Conservation (phyloP, 805 yeast species). For the Candida insectorum region DNA sequence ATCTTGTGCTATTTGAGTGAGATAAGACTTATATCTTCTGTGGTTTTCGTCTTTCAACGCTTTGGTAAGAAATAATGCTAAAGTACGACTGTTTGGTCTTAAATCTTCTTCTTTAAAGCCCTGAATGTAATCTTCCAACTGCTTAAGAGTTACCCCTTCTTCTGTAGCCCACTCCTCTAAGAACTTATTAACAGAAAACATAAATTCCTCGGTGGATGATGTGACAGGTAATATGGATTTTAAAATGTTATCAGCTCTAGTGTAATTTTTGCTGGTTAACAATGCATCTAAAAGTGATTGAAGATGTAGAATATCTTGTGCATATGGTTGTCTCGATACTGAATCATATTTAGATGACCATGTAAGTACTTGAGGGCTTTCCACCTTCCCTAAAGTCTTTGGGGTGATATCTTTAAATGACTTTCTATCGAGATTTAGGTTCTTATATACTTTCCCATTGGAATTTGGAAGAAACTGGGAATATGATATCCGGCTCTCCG, state of each 20-base stretch:
- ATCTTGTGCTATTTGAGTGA: conserved; percentile 9
- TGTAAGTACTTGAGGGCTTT: conserved; percentile 10
- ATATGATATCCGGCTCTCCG: too few species aligned
- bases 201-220: conserved; percentile 43
- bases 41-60: conserved; percentile 13
- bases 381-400: not conserved
- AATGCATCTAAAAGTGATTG: conserved; percentile 83
- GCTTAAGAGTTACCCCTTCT: conserved; percentile 36
- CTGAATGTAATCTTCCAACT: conserved; percentile 42
- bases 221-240: conserved; percentile 54
- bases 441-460: not conserved
- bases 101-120: conserved; percentile 21
- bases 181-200: conserved; percentile 68
- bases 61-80: conserved; percentile 56
- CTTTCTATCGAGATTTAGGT: conserved; percentile 1
- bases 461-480: not conserved
- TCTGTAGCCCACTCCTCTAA: conserved; percentile 40
- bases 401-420: conserved; percentile 13
- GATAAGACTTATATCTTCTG: conserved; percentile 11
- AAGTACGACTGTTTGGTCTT: conserved; percentile 52
- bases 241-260: conserved; percentile 67
- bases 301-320: conserved; percentile 59
- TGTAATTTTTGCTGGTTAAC: conserved; percentile 58
- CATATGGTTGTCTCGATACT: conserved; percentile 39
- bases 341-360: conserved; percentile 43